phyloP scores from a whole-genome alignment of 441 rosid species.

The Populus trichocarpa region DNA sequence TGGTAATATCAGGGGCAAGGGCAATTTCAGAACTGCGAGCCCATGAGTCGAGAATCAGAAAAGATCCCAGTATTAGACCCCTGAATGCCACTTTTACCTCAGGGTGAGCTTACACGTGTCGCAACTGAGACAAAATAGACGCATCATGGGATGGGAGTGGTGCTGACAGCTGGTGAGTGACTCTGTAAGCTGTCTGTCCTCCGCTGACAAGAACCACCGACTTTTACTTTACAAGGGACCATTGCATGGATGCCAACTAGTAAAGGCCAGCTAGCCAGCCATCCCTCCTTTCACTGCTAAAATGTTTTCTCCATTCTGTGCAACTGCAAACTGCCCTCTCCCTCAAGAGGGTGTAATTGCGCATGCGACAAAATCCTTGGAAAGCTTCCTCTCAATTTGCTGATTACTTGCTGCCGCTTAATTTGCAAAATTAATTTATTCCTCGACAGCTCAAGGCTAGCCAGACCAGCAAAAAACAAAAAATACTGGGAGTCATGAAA shows the following conservation, averaged over 20 bases:
- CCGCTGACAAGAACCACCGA: not conserved
- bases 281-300: not conserved
- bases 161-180: not conserved
- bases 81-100: constrained; percentile 24
- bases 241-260: not conserved
- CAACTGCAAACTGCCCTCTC: too few relatives aligned
- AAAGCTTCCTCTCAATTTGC: not conserved
- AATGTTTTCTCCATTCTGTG: too few relatives aligned
- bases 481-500: too few relatives aligned
- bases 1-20: not conserved
- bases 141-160: not conserved
- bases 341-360: too few relatives aligned
- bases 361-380: too few relatives aligned
- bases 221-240: not conserved
- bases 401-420: too few relatives aligned
- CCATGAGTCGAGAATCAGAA: not conserved
- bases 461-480: too few relatives aligned
- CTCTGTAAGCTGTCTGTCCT: not conserved
- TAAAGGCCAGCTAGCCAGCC: not conserved
- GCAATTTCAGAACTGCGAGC: not conserved
- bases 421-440: not conserved
- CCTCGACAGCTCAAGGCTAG: too few relatives aligned
- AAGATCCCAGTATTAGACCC: constrained; percentile 18
- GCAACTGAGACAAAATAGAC: not conserved
- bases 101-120: constrained; percentile 15